These are phyloP conservation scores for Phanerochaete sordida DNA, from an alignment of 768 basidiomycete genomes.

Conservation along the genomic window DNA sequence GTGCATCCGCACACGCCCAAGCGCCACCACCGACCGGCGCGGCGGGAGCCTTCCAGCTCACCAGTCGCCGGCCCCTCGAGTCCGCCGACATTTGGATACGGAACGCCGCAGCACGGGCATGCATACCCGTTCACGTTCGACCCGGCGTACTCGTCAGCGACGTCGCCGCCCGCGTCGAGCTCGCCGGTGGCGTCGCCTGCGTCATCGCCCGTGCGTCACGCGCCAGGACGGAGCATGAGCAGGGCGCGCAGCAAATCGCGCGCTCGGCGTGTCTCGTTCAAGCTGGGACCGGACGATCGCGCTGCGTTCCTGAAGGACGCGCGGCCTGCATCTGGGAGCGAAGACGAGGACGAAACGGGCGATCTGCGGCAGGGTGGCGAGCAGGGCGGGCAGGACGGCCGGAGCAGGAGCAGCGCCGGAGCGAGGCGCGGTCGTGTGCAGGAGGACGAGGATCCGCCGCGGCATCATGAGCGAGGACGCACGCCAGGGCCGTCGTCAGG, in stretches of 20 bases:
- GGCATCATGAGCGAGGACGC: slow-evolving; percentile 5
- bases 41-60: slow-evolving; percentile 28
- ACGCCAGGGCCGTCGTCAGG: slow-evolving; percentile 12
- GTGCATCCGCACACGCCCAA: slow-evolving; percentile 16
- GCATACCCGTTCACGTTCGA: slow-evolving; percentile 39
- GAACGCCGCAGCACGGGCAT: slow-evolving; percentile 33
- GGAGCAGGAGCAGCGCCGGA: not conserved
- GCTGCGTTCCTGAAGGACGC: slow-evolving; percentile 4
- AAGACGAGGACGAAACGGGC: not conserved
- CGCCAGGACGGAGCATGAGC: slow-evolving; percentile 2
- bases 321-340: not conserved
- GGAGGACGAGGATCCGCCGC: slow-evolving; percentile 1
- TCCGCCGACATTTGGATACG: slow-evolving; percentile 21
- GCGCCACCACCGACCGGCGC: slow-evolving; percentile 11
- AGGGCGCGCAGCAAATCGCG: slow-evolving; percentile 49
- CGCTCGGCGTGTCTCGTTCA: slow-evolving; percentile 57
- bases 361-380: not conserved
- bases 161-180: slow-evolving; percentile 52
- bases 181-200: slow-evolving; percentile 40
- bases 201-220: slow-evolving; percentile 10
- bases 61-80: slow-evolving; percentile 17
- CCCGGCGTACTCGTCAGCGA: slow-evolving; percentile 42
- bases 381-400: not conserved
- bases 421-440: not conserved
- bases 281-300: slow-evolving; percentile 28